These are phyloP conservation scores for Penicillium sp. DNA, from an alignment of 2,329 filamentous ascomycete genomes.

Conservation along the genomic window DNA sequence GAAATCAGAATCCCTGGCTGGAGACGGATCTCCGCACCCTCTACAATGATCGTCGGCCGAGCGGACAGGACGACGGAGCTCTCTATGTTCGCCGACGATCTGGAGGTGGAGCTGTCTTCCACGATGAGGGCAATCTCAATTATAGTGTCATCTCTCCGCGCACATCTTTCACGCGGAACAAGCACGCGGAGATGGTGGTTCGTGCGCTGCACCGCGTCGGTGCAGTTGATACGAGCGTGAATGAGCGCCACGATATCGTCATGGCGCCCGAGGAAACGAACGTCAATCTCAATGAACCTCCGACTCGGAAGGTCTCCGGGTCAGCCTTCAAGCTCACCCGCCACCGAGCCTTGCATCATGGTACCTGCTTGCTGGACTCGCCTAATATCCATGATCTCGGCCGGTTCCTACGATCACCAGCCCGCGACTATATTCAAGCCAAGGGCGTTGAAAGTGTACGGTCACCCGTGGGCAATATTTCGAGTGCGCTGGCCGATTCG, in stretches of 20 bases:
- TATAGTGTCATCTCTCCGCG: constrained; percentile 87
- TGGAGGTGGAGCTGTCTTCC: constrained; percentile 90
- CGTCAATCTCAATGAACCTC: constrained; percentile 17
- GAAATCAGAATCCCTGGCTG: constrained; percentile 97
- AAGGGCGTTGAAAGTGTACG: constrained; percentile 88
- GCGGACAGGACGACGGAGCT: constrained; percentile 34
- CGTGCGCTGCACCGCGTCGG: constrained; percentile 60
- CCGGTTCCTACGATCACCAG: constrained; percentile 70
- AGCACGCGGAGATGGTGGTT: constrained; percentile 88
- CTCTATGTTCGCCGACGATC: constrained; percentile 76
- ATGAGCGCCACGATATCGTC: constrained; percentile 90
- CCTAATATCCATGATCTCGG: constrained; percentile 68
- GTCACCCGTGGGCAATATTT: constrained; percentile 76
- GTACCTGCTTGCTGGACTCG: constrained; percentile 77
- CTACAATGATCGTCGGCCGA: constrained; percentile 34
- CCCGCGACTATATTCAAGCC: constrained; percentile 68
- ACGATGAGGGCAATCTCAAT: constrained; percentile 89
- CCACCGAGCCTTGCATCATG: constrained; percentile 79
- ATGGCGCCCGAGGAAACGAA: constrained; percentile 48
- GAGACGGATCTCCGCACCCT: constrained; percentile 73
- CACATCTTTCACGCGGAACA: constrained; percentile 71
- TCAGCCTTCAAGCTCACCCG: constrained; percentile 92
- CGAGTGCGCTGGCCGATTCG: constrained; percentile 49
- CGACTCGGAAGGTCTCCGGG: constrained; percentile 75
- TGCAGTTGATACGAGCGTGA: constrained; percentile 63